Conservation (phyloP, 345 rosid genomes). For the Crucihimalaya himalaica region DNA sequence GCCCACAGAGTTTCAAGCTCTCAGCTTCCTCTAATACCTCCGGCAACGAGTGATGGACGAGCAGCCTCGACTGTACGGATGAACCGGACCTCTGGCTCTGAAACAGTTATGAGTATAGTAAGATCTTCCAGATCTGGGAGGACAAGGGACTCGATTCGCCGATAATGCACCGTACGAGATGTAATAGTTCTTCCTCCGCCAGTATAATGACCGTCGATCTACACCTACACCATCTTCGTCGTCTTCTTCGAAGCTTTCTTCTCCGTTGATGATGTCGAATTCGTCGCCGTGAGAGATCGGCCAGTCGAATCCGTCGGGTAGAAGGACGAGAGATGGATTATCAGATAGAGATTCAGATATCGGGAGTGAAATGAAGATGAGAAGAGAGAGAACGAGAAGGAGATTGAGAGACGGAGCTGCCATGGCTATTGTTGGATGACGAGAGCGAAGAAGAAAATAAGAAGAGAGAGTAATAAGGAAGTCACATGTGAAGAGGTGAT, state of each 20-base stretch:
- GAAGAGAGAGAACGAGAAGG: conserved; percentile 23
- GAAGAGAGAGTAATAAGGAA: background rate
- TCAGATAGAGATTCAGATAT: conserved; percentile 38
- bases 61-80: conserved; percentile 81
- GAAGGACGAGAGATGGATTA: conserved; percentile 43
- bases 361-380: conserved; percentile 20
- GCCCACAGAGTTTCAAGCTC: background rate
- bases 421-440: conserved; percentile 19
- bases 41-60: conserved; percentile 80
- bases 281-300: conserved; percentile 42
- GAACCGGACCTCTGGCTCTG: conserved; percentile 60
- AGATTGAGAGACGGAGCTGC: conserved; percentile 19
- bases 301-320: conserved; percentile 57
- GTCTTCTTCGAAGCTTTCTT: conserved; percentile 12
- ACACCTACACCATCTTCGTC: conserved; percentile 35
- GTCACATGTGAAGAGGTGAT: conserved; percentile 45
- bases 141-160: conserved; percentile 86
- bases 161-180: conserved; percentile 90
- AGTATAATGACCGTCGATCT: conserved; percentile 70
- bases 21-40: conserved; percentile 39
- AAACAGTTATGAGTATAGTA: conserved; percentile 86
- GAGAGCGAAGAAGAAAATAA: background rate
- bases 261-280: conserved; percentile 26
- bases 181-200: conserved; percentile 64
- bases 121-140: conserved; percentile 92